phyloP scores from a whole-genome alignment of 208 protist species.

The Acanthamoeba triangularis region DNA sequence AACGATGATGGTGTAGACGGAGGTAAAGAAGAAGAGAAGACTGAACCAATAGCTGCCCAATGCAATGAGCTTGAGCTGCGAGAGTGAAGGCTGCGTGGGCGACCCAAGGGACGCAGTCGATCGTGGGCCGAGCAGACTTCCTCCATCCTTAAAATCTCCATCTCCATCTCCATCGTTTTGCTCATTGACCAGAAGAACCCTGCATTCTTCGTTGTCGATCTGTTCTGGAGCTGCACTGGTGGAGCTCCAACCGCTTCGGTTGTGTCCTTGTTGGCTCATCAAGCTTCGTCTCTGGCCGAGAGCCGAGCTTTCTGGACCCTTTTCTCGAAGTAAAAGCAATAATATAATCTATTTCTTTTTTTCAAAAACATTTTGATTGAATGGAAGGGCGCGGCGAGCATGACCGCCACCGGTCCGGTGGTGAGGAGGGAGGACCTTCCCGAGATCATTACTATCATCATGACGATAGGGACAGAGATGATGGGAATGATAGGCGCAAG shows the following conservation, averaged over 20 bases:
- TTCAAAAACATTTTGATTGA: too few species aligned
- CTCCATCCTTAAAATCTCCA: too few species aligned
- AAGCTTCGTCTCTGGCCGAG: not conserved
- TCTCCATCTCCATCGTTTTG: not conserved
- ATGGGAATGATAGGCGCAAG: not conserved
- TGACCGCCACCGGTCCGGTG: not conserved
- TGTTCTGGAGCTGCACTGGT: not conserved
- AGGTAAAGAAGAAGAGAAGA: conserved; percentile 38
- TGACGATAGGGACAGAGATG: conserved; percentile 1
- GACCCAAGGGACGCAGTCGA: not conserved
- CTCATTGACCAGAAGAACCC: not conserved
- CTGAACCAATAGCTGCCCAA: conserved; percentile 23
- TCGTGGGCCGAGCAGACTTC: too few species aligned
- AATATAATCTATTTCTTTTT: too few species aligned
- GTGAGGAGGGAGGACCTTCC: too few species aligned
- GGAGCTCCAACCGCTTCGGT: not conserved
- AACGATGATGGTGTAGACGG: conserved; percentile 2
- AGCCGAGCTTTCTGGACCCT: too few species aligned
- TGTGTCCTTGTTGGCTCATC: not conserved
- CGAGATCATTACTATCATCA: not conserved
- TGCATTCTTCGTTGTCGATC: not conserved
- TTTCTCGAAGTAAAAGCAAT: too few species aligned
- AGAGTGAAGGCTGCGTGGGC: not conserved
- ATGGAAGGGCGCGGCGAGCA: not conserved
- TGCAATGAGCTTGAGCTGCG: not conserved